phyloP scores from a whole-genome alignment of 208 protist species.

The Blechomonas ayalai region DNA sequence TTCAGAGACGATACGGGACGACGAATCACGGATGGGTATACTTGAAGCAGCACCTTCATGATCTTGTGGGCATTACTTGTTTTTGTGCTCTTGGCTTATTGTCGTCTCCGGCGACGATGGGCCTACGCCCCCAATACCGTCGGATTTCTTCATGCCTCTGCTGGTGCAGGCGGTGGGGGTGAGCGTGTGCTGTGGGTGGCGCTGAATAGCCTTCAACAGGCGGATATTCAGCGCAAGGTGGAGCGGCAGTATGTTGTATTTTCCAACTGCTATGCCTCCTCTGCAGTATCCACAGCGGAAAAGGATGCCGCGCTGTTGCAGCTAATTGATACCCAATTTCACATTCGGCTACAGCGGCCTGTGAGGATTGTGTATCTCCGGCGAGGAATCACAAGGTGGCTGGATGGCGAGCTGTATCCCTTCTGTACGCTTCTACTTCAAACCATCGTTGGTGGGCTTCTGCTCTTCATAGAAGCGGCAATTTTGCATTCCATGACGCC shows the following conservation, averaged over 20 bases:
- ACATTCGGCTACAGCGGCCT: conserved; percentile 38
- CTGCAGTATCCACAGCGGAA: conserved; percentile 5
- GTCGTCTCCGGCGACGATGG: conserved; percentile 5
- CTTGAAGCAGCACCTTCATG: too few relatives aligned
- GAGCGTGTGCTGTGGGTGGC: conserved; percentile 95
- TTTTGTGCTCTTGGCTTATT: conserved; percentile 6
- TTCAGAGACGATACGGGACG: too few relatives aligned
- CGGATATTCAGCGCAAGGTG: conserved; percentile 23
- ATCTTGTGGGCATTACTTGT: conserved; percentile 7
- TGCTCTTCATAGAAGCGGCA: conserved; percentile 86
- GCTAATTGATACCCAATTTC: conserved; percentile 54
- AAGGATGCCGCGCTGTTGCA: conserved; percentile 8
- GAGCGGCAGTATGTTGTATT: conserved; percentile 54
- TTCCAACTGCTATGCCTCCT: conserved; percentile 18
- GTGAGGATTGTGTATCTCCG: conserved; percentile 68
- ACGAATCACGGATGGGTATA: too few relatives aligned
- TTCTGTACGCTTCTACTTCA: conserved; percentile 92
- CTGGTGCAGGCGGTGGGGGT: conserved; percentile 92
- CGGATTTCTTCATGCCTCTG: conserved; percentile 89
- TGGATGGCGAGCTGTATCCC: conserved; percentile 66
- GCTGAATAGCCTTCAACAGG: conserved; percentile 56
- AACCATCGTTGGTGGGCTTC: conserved; percentile 72
- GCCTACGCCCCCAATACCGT: conserved; percentile 32
- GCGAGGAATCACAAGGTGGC: conserved; percentile 24
- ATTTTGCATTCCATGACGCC: conserved; percentile 50